Percentiles rank a stretch among this genome's conserved stretches.
Conservation (phyloP, 2,329 filamentous ascomycete species). For the Nemania diffusa region DNA sequence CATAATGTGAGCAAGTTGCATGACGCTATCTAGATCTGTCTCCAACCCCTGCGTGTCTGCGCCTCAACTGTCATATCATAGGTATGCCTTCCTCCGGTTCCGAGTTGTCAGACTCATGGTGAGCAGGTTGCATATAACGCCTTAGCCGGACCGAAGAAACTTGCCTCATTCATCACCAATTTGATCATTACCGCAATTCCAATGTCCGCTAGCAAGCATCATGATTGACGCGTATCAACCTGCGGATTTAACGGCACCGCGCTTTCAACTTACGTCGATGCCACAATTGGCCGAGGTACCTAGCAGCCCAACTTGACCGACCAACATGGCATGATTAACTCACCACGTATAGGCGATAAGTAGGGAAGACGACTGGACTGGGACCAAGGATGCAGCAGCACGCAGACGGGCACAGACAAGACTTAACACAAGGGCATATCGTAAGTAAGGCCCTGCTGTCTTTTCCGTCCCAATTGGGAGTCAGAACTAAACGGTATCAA, state of each 20-base stretch:
- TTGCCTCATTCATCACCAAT: constrained; percentile 15
- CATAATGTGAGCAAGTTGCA: constrained; percentile 51
- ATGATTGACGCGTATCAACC: constrained; percentile 42
- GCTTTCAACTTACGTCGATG: constrained; percentile 49
- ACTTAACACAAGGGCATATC: constrained; percentile 58
- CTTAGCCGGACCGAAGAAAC: constrained; percentile 13
- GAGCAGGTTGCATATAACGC: constrained; percentile 41
- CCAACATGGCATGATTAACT: constrained; percentile 43
- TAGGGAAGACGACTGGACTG: constrained; percentile 59
- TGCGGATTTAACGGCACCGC: constrained; percentile 33
- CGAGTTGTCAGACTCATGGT: constrained; percentile 35
- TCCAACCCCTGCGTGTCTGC: constrained; percentile 23
- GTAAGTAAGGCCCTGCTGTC: constrained; percentile 46
- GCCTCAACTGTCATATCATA: constrained; percentile 21
- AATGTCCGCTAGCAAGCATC: constrained; percentile 31
- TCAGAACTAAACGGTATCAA: constrained; percentile 7
- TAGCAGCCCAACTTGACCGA: constrained; percentile 22
- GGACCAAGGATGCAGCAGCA: constrained; percentile 54
- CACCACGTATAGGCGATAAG: constrained; percentile 50
- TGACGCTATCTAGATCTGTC: constrained; percentile 46
- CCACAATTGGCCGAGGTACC: constrained; percentile 54
- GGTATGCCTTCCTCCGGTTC: constrained; percentile 28
- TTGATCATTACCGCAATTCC: constrained; percentile 23
- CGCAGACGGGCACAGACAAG: constrained; percentile 57
- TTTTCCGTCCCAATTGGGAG: constrained; percentile 25